These are phyloP conservation scores for Pseudocercospora vitis DNA, from an alignment of 2,329 filamentous ascomycete genomes.

Conservation along the genomic window DNA sequence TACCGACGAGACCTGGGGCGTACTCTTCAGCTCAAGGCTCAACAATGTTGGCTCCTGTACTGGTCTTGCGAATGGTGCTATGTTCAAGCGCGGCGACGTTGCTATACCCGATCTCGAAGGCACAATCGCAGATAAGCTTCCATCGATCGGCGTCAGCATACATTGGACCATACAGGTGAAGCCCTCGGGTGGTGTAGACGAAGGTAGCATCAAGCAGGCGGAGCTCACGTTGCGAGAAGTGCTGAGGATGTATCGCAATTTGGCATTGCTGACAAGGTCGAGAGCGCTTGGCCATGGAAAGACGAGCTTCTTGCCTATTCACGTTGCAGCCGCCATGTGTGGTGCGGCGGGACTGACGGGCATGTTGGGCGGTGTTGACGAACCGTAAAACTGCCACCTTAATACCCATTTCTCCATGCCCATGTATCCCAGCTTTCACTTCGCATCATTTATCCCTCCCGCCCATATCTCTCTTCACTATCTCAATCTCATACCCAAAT, in stretches of 20 bases:
- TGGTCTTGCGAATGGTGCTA: slow-evolving; percentile 45
- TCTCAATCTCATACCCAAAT: too few relatives aligned
- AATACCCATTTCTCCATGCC: neutral
- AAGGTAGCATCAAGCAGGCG: slow-evolving; percentile 39
- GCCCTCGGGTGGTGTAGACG: slow-evolving; percentile 39
- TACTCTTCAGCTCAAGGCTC: slow-evolving; percentile 55
- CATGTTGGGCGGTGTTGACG: slow-evolving; percentile 12
- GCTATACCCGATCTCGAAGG: slow-evolving; percentile 5
- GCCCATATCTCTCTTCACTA: too few relatives aligned
- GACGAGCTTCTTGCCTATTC: slow-evolving; percentile 68
- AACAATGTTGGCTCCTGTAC: slow-evolving; percentile 38
- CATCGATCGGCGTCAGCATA: slow-evolving; percentile 45
- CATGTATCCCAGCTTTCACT: neutral
- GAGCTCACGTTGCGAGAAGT: slow-evolving; percentile 71
- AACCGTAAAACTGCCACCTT: neutral
- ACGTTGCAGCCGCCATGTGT: slow-evolving; percentile 70
- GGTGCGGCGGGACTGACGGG: slow-evolving; percentile 61
- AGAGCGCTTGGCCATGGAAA: slow-evolving; percentile 61
- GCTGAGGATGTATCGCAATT: slow-evolving; percentile 64
- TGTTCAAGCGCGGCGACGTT: slow-evolving; percentile 43
- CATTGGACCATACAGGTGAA: slow-evolving; percentile 49
- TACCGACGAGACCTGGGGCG: slow-evolving; percentile 74
- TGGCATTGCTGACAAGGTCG: slow-evolving; percentile 68
- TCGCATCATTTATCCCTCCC: too few relatives aligned
- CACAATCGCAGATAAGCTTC: slow-evolving; percentile 18